Base-by-base conservation (phyloP, 352 stramenopile species). In the Plasmopara halstedii region DNA sequence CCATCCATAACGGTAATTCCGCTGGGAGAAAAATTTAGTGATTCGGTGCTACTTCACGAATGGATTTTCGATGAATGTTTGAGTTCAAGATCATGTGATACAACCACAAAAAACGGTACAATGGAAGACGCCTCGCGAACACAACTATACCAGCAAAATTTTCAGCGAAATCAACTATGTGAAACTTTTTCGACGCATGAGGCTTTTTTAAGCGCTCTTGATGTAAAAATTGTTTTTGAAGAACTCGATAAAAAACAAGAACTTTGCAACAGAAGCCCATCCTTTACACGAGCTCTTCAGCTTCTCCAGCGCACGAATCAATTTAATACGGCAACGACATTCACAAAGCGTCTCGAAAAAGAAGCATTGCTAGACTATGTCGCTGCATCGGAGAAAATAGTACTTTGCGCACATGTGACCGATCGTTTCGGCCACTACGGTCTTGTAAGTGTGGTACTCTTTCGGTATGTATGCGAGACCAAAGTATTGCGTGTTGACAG, bases 341-440 rank as follows among this genome's bases (percentile, higher is more conserved):
- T 77, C 22, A 64, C 70, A 0, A 71, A 74, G 29, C 26, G 54
- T 2, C 17, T 85, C n/a, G 67, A 63, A 13, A 36, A 61, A 31
- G 31, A 64, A 4, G 10, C 13, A 2, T 46, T 86, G 15, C 18
- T 55, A 1, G 17, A 34, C 0, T 83, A 85, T 42, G 26, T 67
- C 18, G 19, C 25, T 4, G 27, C 33, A 14, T 13, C 25, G 0
- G 33, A 23, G 1, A 58, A 68, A 11, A 58, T 42, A 13, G 70
- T 67, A 11, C 34, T 87, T 29, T 75, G 67, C 32, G 70, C 71
- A 8, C 61, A 74, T 6, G 77, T 87, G 49, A 87, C 77, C 0
- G 77, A 89, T 34, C 70, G 74, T 11, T 87, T 83, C 31, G 77
- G 77, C 14, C 77, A 89, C 45, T 89, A 89, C 17, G 77, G 77